Conservation (phyloP, 257 asterid species). For the Nicotiana undulata region DNA sequence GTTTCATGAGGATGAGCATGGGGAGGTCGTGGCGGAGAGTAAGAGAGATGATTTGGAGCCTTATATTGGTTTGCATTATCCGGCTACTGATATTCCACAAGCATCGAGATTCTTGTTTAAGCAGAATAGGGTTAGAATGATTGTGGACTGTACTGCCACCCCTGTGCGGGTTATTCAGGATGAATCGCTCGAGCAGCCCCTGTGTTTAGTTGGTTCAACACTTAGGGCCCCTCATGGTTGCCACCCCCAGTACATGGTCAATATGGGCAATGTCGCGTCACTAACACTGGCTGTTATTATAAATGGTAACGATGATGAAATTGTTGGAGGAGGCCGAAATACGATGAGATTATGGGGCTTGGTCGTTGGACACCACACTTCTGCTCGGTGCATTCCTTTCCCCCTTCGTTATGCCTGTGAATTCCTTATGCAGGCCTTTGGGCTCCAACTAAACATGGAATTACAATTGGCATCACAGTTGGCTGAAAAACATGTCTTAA, state of each 20-base stretch:
- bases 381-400: constrained; percentile 41
- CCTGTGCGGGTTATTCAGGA: constrained; percentile 37
- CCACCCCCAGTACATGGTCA: constrained; percentile 50
- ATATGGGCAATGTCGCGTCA: constrained; percentile 55
- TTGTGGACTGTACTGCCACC: constrained; percentile 40
- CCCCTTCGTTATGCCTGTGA: constrained; percentile 59
- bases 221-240: constrained; percentile 57
- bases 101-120: constrained; percentile 49
- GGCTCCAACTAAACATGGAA: constrained; percentile 54
- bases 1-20: constrained; percentile 62
- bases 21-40: constrained; percentile 56
- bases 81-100: constrained; percentile 53
- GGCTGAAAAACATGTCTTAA: constrained; percentile 37
- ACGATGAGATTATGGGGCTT: constrained; percentile 52
- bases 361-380: constrained; percentile 56
- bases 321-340: constrained; percentile 34
- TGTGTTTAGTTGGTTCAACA: constrained; percentile 51
- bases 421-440: constrained; percentile 57
- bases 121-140: constrained; percentile 51
- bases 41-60: constrained; percentile 44
- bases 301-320: constrained; percentile 36
- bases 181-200: constrained; percentile 37
- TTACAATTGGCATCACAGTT: constrained; percentile 43
- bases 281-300: constrained; percentile 43
- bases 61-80: constrained; percentile 50